These are phyloP conservation scores for Sporothrix phasma DNA, from an alignment of 2,329 filamentous ascomycete genomes.

Conservation along the genomic window DNA sequence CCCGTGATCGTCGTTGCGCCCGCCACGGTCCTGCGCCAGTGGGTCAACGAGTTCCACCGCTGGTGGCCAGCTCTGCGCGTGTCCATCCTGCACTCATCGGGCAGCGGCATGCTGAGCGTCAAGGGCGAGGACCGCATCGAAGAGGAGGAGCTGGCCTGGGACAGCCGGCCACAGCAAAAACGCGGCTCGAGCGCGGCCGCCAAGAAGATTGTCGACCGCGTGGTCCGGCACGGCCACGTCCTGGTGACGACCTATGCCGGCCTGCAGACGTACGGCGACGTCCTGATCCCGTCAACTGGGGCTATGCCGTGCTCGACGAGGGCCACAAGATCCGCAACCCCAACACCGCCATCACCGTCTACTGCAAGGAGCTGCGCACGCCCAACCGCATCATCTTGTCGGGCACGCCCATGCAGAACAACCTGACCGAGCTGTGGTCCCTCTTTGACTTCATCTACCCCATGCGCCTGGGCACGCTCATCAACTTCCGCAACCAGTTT, in stretches of 20 bases:
- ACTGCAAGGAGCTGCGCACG: constrained; percentile 87
- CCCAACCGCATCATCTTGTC: constrained; percentile 87
- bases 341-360: constrained; percentile 86
- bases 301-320: constrained; percentile 88
- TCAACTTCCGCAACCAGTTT: constrained; percentile 84
- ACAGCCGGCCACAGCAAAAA: constrained; percentile 24
- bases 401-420: constrained; percentile 96
- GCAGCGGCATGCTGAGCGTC: constrained; percentile 73
- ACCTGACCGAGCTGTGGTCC: constrained; percentile 89
- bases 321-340: constrained; percentile 98
- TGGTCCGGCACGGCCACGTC: constrained; percentile 78
- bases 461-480: constrained; percentile 84
- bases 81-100: constrained; percentile 88
- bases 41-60: constrained; percentile 95
- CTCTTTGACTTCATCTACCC: constrained; percentile 96
- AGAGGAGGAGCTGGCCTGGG: constrained; percentile 45
- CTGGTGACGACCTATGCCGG: constrained; percentile 94
- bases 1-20: constrained; percentile 89
- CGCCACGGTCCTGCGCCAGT: constrained; percentile 89
- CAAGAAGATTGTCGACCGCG: constrained; percentile 69
- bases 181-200: constrained; percentile 56
- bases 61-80: constrained; percentile 99
- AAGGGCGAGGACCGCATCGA: constrained; percentile 25
- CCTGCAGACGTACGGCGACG: constrained; percentile 80
- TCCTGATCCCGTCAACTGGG: constrained; percentile 82